Base-by-base conservation (phyloP, 1,139 yeast species). In the Kluyveromyces sp. region DNA sequence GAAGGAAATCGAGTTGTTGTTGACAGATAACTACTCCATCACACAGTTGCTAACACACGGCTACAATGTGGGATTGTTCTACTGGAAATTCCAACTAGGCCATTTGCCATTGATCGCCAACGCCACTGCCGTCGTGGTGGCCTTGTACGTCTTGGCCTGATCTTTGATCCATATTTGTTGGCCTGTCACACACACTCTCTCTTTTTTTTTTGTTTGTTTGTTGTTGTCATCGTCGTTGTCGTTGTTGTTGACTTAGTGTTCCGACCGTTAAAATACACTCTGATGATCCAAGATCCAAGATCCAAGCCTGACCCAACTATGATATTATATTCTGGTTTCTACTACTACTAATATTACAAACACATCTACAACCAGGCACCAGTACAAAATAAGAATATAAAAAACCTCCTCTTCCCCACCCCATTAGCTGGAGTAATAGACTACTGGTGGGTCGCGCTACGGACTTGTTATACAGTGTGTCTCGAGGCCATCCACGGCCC, bases 101-200 rank as follows among this genome's bases (percentile, higher is more conserved):
- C 50, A 49, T 26, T 38, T 57, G 30, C 62, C 63, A 21, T 34
- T 58, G 28, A 40, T 56, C 27, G 53, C 57, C 32, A 50, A 56
- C 8, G 31, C 53, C 10, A 53, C 50, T 6, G 60, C 59, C 29
- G 48, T 53, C 25, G 35, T 59, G 10, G 42, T 59, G 31, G 54
- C 62, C 29, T 45, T 57, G 37, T 57, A 56, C 48, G 57, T 57
- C 25, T 50, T 53, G 47, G 41, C 41, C 10, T 38, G 21, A 34
- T 10, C 10, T 31, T 15, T 15, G 21, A 15, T 15, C 21, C 21
- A 15, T 15, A 15, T 15, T 15, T 15, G 21, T 15, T 15, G 21
- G 21, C 21, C 32, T 8, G 10, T 8, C 10, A 8, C 32, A 7
- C 32, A 7, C 8, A 7, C 32, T 1, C 32, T 8, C 32, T 30